Conservation (phyloP, 352 stramenopile species). For the Discostella stelligera region DNA sequence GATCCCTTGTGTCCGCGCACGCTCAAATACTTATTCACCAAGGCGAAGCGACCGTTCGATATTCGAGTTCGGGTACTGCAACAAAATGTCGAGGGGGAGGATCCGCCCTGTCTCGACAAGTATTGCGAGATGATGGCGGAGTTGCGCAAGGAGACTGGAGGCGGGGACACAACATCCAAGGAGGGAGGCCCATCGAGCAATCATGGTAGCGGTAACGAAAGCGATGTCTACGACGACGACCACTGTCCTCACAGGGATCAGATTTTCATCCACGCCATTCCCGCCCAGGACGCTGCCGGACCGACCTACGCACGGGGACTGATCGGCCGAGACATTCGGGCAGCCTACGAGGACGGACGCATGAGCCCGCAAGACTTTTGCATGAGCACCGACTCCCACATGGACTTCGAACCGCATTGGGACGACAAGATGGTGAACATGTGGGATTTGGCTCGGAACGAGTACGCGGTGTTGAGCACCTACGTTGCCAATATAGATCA, state of each 20-base stretch:
- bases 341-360: conserved; percentile 31
- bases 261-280: conserved; percentile 65
- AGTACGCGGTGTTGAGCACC: conserved; percentile 86
- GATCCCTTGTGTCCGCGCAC: conserved; percentile 74
- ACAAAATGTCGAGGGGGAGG: conserved; percentile 79
- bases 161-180: conserved; percentile 23
- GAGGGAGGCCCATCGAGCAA: conserved; percentile 12
- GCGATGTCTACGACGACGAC: background rate
- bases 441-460: conserved; percentile 83
- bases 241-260: conserved; percentile 64
- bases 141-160: conserved; percentile 29
- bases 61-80: conserved; percentile 84
- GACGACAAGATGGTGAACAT: conserved; percentile 83
- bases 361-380: conserved; percentile 86
- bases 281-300: conserved; percentile 66
- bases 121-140: conserved; percentile 75
- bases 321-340: conserved; percentile 39
- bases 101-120: conserved; percentile 69
- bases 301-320: conserved; percentile 74
- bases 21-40: conserved; percentile 72
- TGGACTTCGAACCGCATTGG: conserved; percentile 85
- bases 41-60: conserved; percentile 72
- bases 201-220: background rate
- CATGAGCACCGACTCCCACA: conserved; percentile 87
- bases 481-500: conserved; percentile 83